phyloP scores from a whole-genome alignment of 2,329 filamentous ascomycete species.

The Xylaria sp. region DNA sequence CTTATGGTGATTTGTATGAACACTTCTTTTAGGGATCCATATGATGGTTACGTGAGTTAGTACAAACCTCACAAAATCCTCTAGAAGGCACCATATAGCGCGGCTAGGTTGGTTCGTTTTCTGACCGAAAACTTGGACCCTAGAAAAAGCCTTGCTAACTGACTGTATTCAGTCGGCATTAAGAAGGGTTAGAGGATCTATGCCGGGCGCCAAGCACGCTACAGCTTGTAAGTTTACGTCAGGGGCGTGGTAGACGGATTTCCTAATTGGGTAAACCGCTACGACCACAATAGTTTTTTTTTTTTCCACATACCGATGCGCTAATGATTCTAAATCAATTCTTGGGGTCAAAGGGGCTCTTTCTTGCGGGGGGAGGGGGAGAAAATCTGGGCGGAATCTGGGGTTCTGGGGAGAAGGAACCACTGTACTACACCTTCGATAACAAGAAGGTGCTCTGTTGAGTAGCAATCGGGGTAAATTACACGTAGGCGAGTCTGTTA shows the following conservation, averaged over 20 bases:
- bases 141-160: neutral
- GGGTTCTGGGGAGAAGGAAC: neutral
- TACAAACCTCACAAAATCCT: neutral
- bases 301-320: neutral
- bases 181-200: neutral
- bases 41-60: too few relatives aligned
- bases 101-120: too few relatives aligned
- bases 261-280: conserved; percentile 32
- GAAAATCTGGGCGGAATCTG: neutral
- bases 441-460: too few relatives aligned
- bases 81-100: neutral
- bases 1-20: too few relatives aligned
- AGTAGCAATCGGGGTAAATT: too few relatives aligned
- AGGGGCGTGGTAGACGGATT: conserved; percentile 23
- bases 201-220: conserved; percentile 13
- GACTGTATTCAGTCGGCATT: neutral
- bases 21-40: too few relatives aligned
- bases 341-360: neutral
- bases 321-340: conserved; percentile 3
- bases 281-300: neutral
- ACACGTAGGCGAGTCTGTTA: too few relatives aligned
- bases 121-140: neutral
- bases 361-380: conserved; percentile 29
- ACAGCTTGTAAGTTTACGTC: conserved; percentile 21
- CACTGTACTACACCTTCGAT: too few relatives aligned